Percentiles rank a stretch among this genome's conserved stretches.
phyloP scores from a whole-genome alignment of 108 stramenopile species.

The Discostella stelligeroides region DNA sequence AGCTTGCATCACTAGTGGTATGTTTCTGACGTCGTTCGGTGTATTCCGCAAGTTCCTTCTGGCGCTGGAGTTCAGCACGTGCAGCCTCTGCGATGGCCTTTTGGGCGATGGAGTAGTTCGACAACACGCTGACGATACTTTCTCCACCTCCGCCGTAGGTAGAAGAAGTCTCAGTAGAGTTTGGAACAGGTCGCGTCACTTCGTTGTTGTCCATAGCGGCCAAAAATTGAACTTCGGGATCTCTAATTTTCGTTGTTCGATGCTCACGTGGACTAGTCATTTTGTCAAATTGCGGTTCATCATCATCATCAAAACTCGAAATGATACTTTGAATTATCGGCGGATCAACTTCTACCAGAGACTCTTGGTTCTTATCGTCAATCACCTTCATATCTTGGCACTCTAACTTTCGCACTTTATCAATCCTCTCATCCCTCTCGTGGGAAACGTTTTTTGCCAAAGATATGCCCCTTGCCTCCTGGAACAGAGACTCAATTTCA shows the following conservation, averaged over 20 bases:
- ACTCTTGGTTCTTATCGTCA: constrained; percentile 7
- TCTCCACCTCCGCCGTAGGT: constrained; percentile 1
- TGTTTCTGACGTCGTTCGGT: background rate
- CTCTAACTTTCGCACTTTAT: background rate
- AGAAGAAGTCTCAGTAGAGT: background rate
- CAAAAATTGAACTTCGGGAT: background rate
- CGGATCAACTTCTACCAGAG: background rate
- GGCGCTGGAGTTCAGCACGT: constrained; percentile 12
- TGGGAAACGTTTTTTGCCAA: background rate
- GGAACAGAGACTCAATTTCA: constrained; percentile 17
- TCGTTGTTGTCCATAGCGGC: background rate
- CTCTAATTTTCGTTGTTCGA: background rate
- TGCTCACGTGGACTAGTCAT: background rate
- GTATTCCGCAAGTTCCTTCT: constrained; percentile 12
- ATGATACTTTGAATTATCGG: constrained; percentile 11
- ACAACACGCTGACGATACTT: constrained; percentile 6
- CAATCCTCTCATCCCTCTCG: background rate
- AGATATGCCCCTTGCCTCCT: constrained; percentile 5
- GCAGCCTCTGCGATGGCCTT: constrained; percentile 7
- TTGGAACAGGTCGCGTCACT: background rate
- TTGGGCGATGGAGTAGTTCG: constrained; percentile 1
- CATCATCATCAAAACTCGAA: constrained; percentile 15
- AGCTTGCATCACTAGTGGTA: background rate
- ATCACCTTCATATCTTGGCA: constrained; percentile 12
- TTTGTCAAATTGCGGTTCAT: constrained; percentile 1